A percentile compares a stretch with the other conserved stretches of the same genome.
phyloP scores from a whole-genome alignment of 75 land plant genomes.

The Gnetum montanum region DNA sequence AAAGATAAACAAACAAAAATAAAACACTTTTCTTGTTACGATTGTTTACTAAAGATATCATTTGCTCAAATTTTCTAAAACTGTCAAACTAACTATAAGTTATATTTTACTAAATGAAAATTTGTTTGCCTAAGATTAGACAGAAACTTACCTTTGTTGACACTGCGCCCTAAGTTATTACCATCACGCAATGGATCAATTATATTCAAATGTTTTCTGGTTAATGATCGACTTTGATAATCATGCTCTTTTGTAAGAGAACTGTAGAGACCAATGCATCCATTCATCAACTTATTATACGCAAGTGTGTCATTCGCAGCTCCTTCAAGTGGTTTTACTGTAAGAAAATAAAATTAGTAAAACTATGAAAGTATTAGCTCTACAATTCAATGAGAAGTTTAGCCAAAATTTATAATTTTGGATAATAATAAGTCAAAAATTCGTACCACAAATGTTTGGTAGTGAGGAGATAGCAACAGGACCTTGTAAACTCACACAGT shows the following conservation, averaged over 20 bases:
- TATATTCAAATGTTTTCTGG: slow-evolving; percentile 59
- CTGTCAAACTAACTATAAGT: too few species aligned
- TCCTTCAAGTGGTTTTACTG: slow-evolving; percentile 63
- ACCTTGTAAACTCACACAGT: slow-evolving; percentile 42
- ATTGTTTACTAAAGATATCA: too few species aligned
- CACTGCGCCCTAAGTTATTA: slow-evolving; percentile 95
- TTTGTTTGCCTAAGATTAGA: too few species aligned
- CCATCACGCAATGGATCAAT: slow-evolving; percentile 79
- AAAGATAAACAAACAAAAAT: too few species aligned
- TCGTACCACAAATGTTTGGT: slow-evolving; percentile 29
- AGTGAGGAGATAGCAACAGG: slow-evolving; percentile 33
- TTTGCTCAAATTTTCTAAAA: too few species aligned
- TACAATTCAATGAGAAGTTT: too few species aligned
- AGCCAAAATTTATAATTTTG: too few species aligned
- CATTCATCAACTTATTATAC: slow-evolving; percentile 50
- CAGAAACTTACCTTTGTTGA: slow-evolving; percentile 88
- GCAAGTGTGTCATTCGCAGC: too few species aligned
- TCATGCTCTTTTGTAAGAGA: slow-evolving; percentile 35
- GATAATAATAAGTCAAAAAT: slow-evolving; percentile 2
- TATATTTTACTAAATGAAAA: too few species aligned
- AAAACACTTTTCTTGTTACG: too few species aligned
- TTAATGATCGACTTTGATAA: slow-evolving; percentile 31
- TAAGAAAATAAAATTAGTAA: background rate
- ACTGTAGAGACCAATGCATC: slow-evolving; percentile 34
- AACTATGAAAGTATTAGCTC: background rate